These are phyloP conservation scores for Hepatocystis sp. DNA, from an alignment of 169 alveolate genomes.

Conservation along the genomic window DNA sequence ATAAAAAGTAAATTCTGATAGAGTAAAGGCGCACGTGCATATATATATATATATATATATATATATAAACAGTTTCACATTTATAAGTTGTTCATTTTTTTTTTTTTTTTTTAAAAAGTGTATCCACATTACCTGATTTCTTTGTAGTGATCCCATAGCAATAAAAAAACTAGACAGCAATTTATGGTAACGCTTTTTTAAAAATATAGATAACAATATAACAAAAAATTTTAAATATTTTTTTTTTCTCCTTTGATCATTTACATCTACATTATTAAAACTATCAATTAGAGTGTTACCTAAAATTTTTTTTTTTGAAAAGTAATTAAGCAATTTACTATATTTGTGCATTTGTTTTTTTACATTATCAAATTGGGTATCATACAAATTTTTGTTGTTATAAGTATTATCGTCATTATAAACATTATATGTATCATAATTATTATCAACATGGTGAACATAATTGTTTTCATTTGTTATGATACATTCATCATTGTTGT, in stretches of 20 bases:
- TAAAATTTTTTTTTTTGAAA: conserved; percentile 12
- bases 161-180: conserved; percentile 15
- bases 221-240: conserved; percentile 49
- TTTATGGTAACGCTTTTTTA: conserved; percentile 28
- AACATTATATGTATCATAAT: too few relatives aligned
- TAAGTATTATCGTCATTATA: too few relatives aligned
- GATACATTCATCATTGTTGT: too few relatives aligned
- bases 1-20: too few relatives aligned
- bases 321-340: not conserved
- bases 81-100: too few relatives aligned
- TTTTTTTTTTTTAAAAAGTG: too few relatives aligned
- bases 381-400: too few relatives aligned
- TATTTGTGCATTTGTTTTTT: not conserved
- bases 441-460: too few relatives aligned
- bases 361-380: not conserved
- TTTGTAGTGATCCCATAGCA: conserved; percentile 13
- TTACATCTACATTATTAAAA: conserved; percentile 41
- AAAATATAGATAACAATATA: conserved; percentile 29
- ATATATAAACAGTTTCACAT: too few relatives aligned
- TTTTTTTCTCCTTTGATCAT: conserved; percentile 45
- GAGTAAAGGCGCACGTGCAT: too few relatives aligned
- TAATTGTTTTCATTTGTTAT: too few relatives aligned
- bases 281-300: conserved; percentile 54
- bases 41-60: too few relatives aligned
- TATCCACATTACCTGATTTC: conserved; percentile 53